Evolutionary conservation across 805 yeast species (phyloP), one percentile per base, ranked within the genome.

Genomic region (Candida piceae): DNA sequence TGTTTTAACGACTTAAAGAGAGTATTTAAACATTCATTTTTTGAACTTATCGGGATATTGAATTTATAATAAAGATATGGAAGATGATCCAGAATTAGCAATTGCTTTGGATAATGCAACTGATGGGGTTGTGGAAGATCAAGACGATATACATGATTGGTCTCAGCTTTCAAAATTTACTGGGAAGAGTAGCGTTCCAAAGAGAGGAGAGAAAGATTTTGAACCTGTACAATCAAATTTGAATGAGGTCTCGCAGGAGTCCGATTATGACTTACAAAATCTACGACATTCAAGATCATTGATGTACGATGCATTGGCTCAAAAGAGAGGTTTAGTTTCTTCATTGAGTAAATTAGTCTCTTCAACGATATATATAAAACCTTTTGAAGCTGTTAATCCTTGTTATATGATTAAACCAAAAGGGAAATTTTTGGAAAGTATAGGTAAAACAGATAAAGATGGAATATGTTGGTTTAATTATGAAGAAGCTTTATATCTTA

Each of bases 191-290:
- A 23, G 39, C 12, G 29, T 80, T 1, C 89, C 89, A 3, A 82
- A 78, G 46, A 64, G 90, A 42, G 95, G 96, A 2, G 88, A 78
- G 39, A 89, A 89, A 55, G 95, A 85, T 46, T 84, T 78, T 46
- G 95, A 79, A 41, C 95, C 94, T 0, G 34, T 60, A 6, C 17
- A 4, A 40, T 42, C 3, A 42, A 37, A 9, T n/a, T n/a, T n/a
- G n/a, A n/a, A n/a, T n/a, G n/a, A n/a, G n/a, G n/a, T n/a, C n/a
- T n/a, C n/a, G n/a, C n/a, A 32, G n/a, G 16, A 36, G n/a, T 53
- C 52, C 4, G 29, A 37, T 3, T 62, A 62, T 38, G 67, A 63
- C 40, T 39, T 34, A 10, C 38, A 38, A 16, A 46, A 49, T 13
- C 64, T 89, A 4, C 60, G 63, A 9, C 66, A 65, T 18, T 76